Base-by-base conservation (phyloP, 768 basidiomycete genomes). In the Solioccasus polychromus region DNA sequence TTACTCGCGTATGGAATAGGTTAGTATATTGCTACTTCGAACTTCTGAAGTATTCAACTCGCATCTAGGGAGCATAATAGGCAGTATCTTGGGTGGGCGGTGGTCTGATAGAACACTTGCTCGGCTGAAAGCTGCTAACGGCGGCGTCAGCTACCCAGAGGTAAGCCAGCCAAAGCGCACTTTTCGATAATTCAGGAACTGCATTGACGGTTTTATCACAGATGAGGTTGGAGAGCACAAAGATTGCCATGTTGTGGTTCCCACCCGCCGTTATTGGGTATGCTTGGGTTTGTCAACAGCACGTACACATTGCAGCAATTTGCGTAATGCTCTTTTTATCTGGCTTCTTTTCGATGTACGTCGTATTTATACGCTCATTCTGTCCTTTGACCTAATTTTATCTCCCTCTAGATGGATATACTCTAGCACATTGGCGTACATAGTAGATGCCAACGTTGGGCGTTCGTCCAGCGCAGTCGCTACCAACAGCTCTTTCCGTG, bases 391-490 rank as follows among this genome's bases (percentile, higher is more conserved):
- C 8, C n/a, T n/a, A n/a, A n/a, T n/a, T n/a, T n/a, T n/a, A 15
- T 20, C 3, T n/a, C n/a, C n/a, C n/a, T n/a, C 29, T 12, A 80
- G 77, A 59, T 73, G 73, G 65, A 79, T 83, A 41, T 87, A 88
- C 60, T 68, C 83, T 1, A 82, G 80, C 34, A 83, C 86, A 0
- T 69, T 96, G 26, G 85, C 92, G 0, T 94, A 92, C 60, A 78
- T 94, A 28, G 90, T 93, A 3, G 92, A 96, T 59, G 81, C 90
- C 8, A 96, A 94, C 54, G 72, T 74, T 2, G 92, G 92, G 7
- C 77, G 83, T 14, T 88, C 88, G 0, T 85, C 88, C 0, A 81
- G 80, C 2, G 90, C 88, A 0, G 78, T 81, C 8, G 89, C 92
- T 0, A 68, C 76, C 29, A 94, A 94, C 62, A 83, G 83, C 39